These are phyloP conservation scores for Zygosaccharomyces siamensis DNA, from an alignment of 805 yeast species.

Conservation along the genomic window DNA sequence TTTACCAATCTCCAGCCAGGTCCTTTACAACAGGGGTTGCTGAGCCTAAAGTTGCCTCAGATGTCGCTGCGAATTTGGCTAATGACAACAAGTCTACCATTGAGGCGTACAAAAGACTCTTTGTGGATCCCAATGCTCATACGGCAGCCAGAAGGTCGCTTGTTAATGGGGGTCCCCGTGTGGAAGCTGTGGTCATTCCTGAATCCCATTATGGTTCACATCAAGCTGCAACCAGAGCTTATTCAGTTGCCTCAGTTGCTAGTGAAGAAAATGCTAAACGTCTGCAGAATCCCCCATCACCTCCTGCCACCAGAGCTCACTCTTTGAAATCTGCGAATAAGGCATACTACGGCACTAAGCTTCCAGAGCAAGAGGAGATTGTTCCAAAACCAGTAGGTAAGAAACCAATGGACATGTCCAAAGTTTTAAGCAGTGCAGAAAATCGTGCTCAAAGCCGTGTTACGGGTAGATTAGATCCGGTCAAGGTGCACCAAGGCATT, in stretches of 20 bases:
- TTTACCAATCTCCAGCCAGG: slow-evolving; percentile 48
- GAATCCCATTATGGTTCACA: slow-evolving; percentile 13
- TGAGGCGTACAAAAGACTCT: slow-evolving; percentile 53
- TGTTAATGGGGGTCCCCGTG: slow-evolving; percentile 11
- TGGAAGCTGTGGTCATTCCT: slow-evolving; percentile 7
- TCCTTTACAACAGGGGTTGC: slow-evolving; percentile 53
- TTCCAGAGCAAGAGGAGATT: slow-evolving; percentile 11
- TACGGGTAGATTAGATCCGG: slow-evolving; percentile 18
- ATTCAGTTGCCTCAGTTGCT: slow-evolving; percentile 21
- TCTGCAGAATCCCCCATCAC: neutral
- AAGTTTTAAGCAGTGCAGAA: slow-evolving; percentile 31
- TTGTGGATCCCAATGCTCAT: slow-evolving; percentile 33
- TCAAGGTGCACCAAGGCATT: neutral
- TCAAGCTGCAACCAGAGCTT: slow-evolving; percentile 33
- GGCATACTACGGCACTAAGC: slow-evolving; percentile 2
- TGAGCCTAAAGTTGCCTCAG: slow-evolving; percentile 52
- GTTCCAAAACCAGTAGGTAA: slow-evolving; percentile 11
- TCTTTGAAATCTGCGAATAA: slow-evolving; percentile 15
- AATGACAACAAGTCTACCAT: slow-evolving; percentile 59
- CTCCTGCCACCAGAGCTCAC: slow-evolving; percentile 10
- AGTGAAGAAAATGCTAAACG: slow-evolving; percentile 9
- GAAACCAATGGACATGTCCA: slow-evolving; percentile 24
- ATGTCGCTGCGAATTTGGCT: slow-evolving; percentile 73
- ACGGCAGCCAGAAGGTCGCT: slow-evolving; percentile 30
- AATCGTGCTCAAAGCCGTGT: slow-evolving; percentile 28